A percentile compares a stretch with the other conserved stretches of the same genome.
Evolutionary conservation across 148 eudicot genomes (phyloP).

Genomic region (Camellia japonica): DNA sequence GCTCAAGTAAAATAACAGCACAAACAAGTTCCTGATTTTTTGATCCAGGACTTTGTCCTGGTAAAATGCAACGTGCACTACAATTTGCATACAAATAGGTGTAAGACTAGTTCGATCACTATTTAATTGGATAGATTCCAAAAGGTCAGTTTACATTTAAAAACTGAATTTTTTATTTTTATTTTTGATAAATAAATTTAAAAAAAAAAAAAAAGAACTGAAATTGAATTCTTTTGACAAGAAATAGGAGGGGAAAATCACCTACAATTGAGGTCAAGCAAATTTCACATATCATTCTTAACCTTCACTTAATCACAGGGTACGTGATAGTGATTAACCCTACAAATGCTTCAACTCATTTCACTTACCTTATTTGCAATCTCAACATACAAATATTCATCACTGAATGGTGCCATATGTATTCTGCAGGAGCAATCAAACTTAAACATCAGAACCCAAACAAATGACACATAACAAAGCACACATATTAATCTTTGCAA

Average conservation of each 20-base stretch:
- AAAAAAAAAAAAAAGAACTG: no score
- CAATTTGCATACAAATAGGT: no score
- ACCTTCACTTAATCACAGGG: not conserved
- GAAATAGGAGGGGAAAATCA: not conserved
- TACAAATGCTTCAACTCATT: constrained; percentile 1
- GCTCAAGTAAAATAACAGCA: no score
- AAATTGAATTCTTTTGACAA: not conserved
- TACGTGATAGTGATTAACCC: not conserved
- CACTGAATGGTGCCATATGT: constrained; percentile 98
- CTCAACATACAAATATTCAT: constrained; percentile 81
- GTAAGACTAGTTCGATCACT: no score
- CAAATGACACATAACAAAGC: not conserved
- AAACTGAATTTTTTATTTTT: no score
- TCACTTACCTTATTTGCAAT: constrained; percentile 83
- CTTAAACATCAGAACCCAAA: constrained; percentile 14
- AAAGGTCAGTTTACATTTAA: no score
- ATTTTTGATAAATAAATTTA: no score
- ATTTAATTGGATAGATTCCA: no score
- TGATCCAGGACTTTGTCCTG: no score
- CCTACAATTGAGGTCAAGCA: not conserved
- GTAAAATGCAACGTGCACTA: no score
- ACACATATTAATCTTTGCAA: constrained; percentile 8
- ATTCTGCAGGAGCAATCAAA: constrained; percentile 51
- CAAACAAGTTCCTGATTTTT: no score
- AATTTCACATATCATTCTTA: not conserved